A percentile compares a stretch with the other conserved stretches of the same genome.
Evolutionary conservation across 768 basidiomycete genomes (phyloP).

Genomic region (Punctularia strigosozonata): DNA sequence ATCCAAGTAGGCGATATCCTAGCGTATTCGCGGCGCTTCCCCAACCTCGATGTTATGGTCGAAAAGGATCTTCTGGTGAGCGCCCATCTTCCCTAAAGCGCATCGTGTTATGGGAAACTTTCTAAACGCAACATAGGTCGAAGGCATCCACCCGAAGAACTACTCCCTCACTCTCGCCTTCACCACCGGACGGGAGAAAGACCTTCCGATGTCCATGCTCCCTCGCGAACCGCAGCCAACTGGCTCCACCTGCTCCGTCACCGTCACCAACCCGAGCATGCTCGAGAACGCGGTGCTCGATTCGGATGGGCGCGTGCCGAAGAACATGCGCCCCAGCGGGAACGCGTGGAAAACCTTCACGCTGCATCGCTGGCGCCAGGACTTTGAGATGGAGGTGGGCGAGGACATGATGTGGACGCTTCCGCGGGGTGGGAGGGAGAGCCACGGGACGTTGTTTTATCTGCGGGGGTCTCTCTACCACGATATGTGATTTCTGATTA

Average conservation of each 20-base stretch:
- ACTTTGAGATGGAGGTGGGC: constrained; percentile 10
- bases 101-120: constrained; percentile 2
- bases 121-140: constrained; percentile 24
- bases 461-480: constrained; percentile 29
- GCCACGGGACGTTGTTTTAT: constrained; percentile 39
- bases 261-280: constrained; percentile 30
- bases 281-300: constrained; percentile 43
- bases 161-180: constrained; percentile 30
- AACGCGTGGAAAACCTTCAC: constrained; percentile 50
- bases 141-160: constrained; percentile 31
- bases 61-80: constrained; percentile 47
- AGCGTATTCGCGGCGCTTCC: constrained; percentile 38
- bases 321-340: constrained; percentile 28
- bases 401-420: constrained; percentile 9
- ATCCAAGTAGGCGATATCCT: constrained; percentile 43
- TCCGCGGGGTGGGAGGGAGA: constrained; percentile 30
- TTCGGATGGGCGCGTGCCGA: constrained; percentile 35
- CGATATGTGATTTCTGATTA: constrained; percentile 7
- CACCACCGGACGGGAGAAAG: too few relatives aligned
- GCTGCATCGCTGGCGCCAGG: constrained; percentile 39
- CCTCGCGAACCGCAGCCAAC: constrained; percentile 17
- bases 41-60: constrained; percentile 23
- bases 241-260: constrained; percentile 22
- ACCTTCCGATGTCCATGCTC: constrained; percentile 23
- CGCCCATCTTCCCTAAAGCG: neutral